phyloP scores from a whole-genome alignment of 805 yeast species.

The Ogataea methylovora region DNA sequence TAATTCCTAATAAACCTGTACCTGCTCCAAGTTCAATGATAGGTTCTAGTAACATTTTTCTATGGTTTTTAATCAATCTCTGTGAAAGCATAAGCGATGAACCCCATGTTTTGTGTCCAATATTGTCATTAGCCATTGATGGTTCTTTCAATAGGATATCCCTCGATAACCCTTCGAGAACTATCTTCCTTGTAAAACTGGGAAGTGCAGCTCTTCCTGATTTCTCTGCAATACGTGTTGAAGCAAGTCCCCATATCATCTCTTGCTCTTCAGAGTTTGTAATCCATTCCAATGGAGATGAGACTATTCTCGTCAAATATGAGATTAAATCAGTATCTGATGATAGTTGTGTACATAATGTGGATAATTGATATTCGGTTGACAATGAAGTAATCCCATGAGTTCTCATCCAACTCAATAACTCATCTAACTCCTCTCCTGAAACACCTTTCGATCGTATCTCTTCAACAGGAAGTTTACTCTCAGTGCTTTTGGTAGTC shows the following conservation, averaged over 20 bases:
- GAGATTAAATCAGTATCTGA: constrained; percentile 38
- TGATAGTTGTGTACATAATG: no score
- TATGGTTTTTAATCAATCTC: constrained; percentile 30
- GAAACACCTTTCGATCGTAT: no score
- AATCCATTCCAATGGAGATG: constrained; percentile 44
- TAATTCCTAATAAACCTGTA: constrained; percentile 84
- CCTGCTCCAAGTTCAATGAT: constrained; percentile 88
- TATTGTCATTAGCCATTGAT: constrained; percentile 73
- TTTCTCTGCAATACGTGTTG: constrained; percentile 65
- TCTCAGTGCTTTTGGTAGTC: no score
- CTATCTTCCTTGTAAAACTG: constrained; percentile 52
- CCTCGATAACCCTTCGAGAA: constrained; percentile 29
- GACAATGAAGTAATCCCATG: constrained; percentile 33
- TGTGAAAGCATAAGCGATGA: constrained; percentile 67
- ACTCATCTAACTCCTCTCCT: no score
- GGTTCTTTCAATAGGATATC: constrained; percentile 61
- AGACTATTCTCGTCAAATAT: constrained; percentile 41
- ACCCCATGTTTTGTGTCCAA: constrained; percentile 97
- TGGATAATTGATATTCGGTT: constrained; percentile 15
- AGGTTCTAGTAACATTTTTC: constrained; percentile 18
- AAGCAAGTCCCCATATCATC: constrained; percentile 44
- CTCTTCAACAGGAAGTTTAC: no score
- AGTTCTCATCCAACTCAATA: no score
- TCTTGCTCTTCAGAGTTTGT: constrained; percentile 26
- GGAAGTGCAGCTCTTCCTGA: constrained; percentile 86